Base-by-base conservation (phyloP, 352 stramenopile genomes). In the Blastocystis hominis region DNA sequence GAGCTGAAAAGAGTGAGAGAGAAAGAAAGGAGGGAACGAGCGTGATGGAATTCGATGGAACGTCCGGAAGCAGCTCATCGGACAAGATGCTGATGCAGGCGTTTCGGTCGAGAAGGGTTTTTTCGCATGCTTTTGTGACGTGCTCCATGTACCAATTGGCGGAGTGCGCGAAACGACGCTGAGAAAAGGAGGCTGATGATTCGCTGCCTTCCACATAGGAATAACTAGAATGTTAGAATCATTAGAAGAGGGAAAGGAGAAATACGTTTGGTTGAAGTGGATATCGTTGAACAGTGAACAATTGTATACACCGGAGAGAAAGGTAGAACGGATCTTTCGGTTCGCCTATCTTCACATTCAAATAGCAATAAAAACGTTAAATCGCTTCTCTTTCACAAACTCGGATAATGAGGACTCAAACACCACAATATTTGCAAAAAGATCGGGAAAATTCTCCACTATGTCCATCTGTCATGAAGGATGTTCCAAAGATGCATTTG, bases 371-470 rank as follows among this genome's bases (percentile, higher is more conserved):
- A 59, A 1, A n/a, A 59, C 50, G 13, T 20, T 6, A 42, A 42
- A 61, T 46, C 50, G 20, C 44, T 80, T 80, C 24, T 64, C 44
- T 4, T n/a, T 46, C 20, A 34, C 13, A 5, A 80, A 20, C 3
- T 17, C 4, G n/a, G 10, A 3, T 4, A 80, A 54, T 13, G 70
- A 80, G 2, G 46, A 64, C 44, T 80, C 70, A 80, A 61, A 80
- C 20, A 80, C 36, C 0, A 80, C 38, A n/a, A 80, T 50, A 38
- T 80, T 80, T n/a, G 53, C n/a, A 40, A 80, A 80, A 24, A 40
- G 17, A 6, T 80, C 70, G n/a, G 4, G 30, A 54, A 64, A 80
- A 42, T 64, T 62, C 17, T 61, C 38, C 40, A 80, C 10, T 46
- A 80, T 15, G 44, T 80, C 70, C 6, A 42, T 61, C 50, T 80